A percentile compares a stretch with the other conserved stretches of the same genome.
Evolutionary conservation across 768 basidiomycete species (phyloP).

Genomic region (Tricholoma furcatifolium): DNA sequence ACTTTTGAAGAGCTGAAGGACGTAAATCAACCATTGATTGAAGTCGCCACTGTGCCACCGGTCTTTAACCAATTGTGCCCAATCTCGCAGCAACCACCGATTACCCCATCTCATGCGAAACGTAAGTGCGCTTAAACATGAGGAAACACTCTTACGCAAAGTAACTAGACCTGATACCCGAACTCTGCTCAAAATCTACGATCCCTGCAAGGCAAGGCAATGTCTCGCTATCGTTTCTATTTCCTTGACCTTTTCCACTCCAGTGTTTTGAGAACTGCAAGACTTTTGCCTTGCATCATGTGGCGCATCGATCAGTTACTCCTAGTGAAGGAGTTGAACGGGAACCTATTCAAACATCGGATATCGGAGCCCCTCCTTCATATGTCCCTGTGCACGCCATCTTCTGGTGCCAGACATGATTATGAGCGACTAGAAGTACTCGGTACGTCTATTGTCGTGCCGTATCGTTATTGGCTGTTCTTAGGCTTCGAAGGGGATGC

Average conservation of each 20-base stretch:
- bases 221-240: neutral
- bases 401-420: constrained; percentile 66
- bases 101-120: constrained; percentile 48
- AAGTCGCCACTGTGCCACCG: constrained; percentile 54
- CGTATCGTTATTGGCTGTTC: constrained; percentile 7
- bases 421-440: constrained; percentile 86
- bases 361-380: constrained; percentile 62
- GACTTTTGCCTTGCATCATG: constrained; percentile 74
- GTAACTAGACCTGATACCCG: constrained; percentile 75
- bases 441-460: constrained; percentile 42
- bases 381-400: constrained; percentile 67
- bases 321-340: constrained; percentile 77
- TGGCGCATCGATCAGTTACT: constrained; percentile 72
- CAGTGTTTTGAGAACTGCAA: constrained; percentile 66
- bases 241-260: neutral
- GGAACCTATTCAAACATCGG: constrained; percentile 58
- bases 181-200: constrained; percentile 69
- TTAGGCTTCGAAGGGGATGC: constrained; percentile 58
- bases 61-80: constrained; percentile 63
- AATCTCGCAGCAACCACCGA: constrained; percentile 36
- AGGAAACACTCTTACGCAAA: neutral
- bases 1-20: constrained; percentile 62
- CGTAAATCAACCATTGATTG: constrained; percentile 68
- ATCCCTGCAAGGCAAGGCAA: constrained; percentile 65
- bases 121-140: constrained; percentile 36